Conservation (phyloP, 805 yeast genomes). For the Priceomyces medius region DNA sequence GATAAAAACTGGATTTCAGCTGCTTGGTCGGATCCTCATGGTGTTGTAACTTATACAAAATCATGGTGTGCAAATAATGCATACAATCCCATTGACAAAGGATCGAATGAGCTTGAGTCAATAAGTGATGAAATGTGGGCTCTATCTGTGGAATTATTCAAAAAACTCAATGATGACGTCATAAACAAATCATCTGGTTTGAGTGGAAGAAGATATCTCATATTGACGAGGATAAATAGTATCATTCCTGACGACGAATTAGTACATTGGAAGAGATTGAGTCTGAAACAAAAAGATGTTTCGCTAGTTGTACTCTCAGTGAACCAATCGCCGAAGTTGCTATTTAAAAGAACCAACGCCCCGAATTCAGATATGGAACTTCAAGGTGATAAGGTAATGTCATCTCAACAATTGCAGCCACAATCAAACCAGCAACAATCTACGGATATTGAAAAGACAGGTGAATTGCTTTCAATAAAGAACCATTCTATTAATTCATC, state of each 20-base stretch:
- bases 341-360: slow-evolving; percentile 14
- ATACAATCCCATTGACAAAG: slow-evolving; percentile 11
- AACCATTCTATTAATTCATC: slow-evolving; percentile 20
- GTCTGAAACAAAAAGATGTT: slow-evolving; percentile 54
- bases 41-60: slow-evolving; percentile 57
- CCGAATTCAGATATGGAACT: not conserved
- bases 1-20: slow-evolving; percentile 85
- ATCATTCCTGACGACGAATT: slow-evolving; percentile 80
- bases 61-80: slow-evolving; percentile 50
- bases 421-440: not conserved
- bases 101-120: slow-evolving; percentile 34
- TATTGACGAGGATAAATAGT: slow-evolving; percentile 68
- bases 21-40: slow-evolving; percentile 87
- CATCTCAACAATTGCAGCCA: not conserved
- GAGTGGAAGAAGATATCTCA: slow-evolving; percentile 59
- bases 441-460: not conserved
- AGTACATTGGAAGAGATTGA: slow-evolving; percentile 73
- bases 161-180: slow-evolving; percentile 32
- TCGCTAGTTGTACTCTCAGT: slow-evolving; percentile 71
- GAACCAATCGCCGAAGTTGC: slow-evolving; percentile 53
- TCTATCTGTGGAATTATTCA: slow-evolving; percentile 49
- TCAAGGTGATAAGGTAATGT: not conserved
- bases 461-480: slow-evolving; percentile 6
- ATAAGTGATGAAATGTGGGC: slow-evolving; percentile 69
- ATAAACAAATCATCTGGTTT: slow-evolving; percentile 30